These are phyloP conservation scores for Nematodospora valgi DNA, from an alignment of 805 yeast genomes.

Conservation along the genomic window DNA sequence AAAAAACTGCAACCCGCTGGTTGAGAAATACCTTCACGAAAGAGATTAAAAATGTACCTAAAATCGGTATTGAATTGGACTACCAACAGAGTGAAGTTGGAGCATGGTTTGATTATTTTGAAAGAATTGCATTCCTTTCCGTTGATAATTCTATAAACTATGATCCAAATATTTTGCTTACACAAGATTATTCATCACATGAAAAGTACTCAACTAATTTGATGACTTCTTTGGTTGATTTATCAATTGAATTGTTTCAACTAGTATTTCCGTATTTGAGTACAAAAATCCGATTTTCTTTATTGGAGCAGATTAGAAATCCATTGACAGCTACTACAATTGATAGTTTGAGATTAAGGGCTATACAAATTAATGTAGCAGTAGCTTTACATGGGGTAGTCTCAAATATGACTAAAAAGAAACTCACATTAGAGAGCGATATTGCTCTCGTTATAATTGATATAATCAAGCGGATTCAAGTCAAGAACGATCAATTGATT, in stretches of 20 bases:
- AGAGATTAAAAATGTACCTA: conserved; percentile 9
- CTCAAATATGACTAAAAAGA: conserved; percentile 16
- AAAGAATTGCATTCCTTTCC: conserved; percentile 18
- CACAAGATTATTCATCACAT: conserved; percentile 21
- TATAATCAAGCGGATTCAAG: conserved; percentile 43
- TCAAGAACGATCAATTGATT: conserved; percentile 38
- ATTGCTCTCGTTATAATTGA: conserved; percentile 48
- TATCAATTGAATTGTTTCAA: conserved; percentile 74
- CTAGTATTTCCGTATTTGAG: conserved; percentile 68
- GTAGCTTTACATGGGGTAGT: conserved; percentile 60
- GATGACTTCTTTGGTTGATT: conserved; percentile 55
- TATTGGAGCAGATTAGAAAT: conserved; percentile 75
- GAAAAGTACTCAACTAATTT: conserved; percentile 25
- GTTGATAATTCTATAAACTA: conserved; percentile 26
- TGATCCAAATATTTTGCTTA: conserved; percentile 29
- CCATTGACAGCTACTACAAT: conserved; percentile 35
- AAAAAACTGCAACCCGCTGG: conserved; percentile 1
- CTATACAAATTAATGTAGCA: conserved; percentile 58
- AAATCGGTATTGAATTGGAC: conserved; percentile 24
- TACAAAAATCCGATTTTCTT: conserved; percentile 77
- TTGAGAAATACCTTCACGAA: conserved; percentile 8
- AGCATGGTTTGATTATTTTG: conserved; percentile 34
- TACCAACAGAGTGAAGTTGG: conserved; percentile 18
- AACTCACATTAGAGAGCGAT: conserved; percentile 22
- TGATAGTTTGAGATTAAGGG: conserved; percentile 36